Base-by-base conservation (phyloP, 2,329 filamentous ascomycete genomes). In the Diaporthe destruens region DNA sequence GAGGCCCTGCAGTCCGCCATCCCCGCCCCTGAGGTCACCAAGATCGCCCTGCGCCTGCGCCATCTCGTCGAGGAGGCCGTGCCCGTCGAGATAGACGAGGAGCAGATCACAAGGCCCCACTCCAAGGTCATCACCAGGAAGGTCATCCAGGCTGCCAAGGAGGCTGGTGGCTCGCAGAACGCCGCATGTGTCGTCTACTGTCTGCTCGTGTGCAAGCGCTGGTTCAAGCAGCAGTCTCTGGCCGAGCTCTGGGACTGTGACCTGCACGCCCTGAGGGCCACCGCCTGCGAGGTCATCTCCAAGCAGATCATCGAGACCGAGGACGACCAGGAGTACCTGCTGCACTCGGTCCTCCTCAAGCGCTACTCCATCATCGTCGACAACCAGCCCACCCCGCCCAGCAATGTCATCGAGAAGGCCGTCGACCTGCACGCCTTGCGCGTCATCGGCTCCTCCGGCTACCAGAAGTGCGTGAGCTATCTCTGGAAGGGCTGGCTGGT, bases 401-500 rank as follows among this genome's bases (percentile, higher is more conserved):
- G 92, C 75, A 99, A 98, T 79, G 96, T 94, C 29, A 91, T 99
- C 73, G 96, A 99, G 82, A 94, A 94, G 78, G 94, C 96, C 0
- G 95, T 98, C 47, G 96, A 99, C 78, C 84, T 98, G 34, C 96
- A 99, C 80, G 94, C 96, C 1, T 86, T 98, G 57, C 88, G 89
- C 18, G 91, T 99, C 61, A 98, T 98, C 75, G 94, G 94, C 2
- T 96, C 93, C 0, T 95, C 94, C 0, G 96, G 96, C 34, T 99
- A 98, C 81, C 96, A 98, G 76, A 98, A 97, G 84, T 98, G 96
- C 80, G 94, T 98, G 78, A 90, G 88, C 75, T 94, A 97, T 79
- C 90, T 99, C 11, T 99, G 96, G 96, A 90, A 91, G 74, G 96
- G 96, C 29, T 99, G 96, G 96, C 86, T 98, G 11, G 91, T 98